A percentile compares a stretch with the other conserved stretches of the same genome.
Evolutionary conservation across 202 grass and related monocot genomes (phyloP).

Genomic region (Carex arenaria): DNA sequence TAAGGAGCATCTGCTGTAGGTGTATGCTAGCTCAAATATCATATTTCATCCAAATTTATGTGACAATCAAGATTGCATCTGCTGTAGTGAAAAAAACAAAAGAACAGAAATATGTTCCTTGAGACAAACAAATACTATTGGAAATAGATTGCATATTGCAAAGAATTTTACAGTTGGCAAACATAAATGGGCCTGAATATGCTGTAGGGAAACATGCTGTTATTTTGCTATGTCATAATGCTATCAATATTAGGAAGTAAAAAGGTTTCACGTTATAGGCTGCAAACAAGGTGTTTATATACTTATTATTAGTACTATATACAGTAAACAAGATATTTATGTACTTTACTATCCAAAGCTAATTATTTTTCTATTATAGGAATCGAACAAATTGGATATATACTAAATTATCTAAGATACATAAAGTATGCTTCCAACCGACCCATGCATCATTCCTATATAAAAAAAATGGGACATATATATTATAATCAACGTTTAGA

Average conservation of each 20-base stretch:
- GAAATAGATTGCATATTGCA: too few relatives aligned
- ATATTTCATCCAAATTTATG: background rate
- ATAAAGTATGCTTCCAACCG: background rate
- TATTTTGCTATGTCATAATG: background rate
- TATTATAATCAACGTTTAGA: background rate
- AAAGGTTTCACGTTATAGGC: background rate
- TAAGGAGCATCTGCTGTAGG: too few relatives aligned
- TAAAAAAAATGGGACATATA: background rate
- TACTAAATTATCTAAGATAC: background rate
- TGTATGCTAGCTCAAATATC: background rate
- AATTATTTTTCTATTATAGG: background rate
- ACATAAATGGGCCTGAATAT: background rate
- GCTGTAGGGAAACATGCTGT: background rate
- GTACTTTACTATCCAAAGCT: background rate
- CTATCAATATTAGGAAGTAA: background rate
- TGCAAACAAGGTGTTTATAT: too few relatives aligned
- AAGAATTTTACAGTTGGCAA: background rate
- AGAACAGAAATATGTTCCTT: too few relatives aligned
- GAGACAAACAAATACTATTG: too few relatives aligned
- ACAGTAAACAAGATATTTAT: background rate
- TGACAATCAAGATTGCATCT: background rate
- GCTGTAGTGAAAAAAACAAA: too few relatives aligned
- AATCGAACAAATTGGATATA: background rate
- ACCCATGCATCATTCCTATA: constrained; percentile 2
- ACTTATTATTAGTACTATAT: too few relatives aligned